phyloP scores from a whole-genome alignment of 352 stramenopile genomes.

The Phytopythium sindhum region DNA sequence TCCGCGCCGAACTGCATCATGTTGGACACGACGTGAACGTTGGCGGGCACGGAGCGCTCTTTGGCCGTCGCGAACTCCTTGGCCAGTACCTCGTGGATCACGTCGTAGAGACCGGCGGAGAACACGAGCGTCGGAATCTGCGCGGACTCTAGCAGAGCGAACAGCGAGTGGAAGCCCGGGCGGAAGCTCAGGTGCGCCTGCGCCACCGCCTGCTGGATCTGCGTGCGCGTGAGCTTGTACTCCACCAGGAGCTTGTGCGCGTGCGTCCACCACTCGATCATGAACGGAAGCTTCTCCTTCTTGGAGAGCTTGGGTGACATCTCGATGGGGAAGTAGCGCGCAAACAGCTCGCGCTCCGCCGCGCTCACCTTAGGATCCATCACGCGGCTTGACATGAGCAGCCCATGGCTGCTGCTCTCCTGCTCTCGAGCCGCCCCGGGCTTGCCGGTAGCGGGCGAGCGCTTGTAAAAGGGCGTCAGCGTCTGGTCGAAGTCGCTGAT shows the following conservation, averaged over 20 bases:
- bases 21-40: constrained; percentile 75
- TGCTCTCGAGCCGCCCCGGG: constrained; percentile 4
- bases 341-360: constrained; percentile 46
- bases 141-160: constrained; percentile 27
- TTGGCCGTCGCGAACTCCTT: constrained; percentile 31
- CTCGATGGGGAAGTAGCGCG: constrained; percentile 66
- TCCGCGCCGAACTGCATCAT: constrained; percentile 66
- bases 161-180: constrained; percentile 42
- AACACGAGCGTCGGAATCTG: constrained; percentile 64
- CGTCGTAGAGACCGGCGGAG: constrained; percentile 53
- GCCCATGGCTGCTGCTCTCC: constrained; percentile 24
- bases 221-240: constrained; percentile 37
- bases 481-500: constrained; percentile 80
- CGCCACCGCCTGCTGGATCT: constrained; percentile 35
- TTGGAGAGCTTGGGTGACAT: constrained; percentile 47
- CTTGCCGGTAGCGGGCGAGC: constrained; percentile 2
- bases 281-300: constrained; percentile 65
- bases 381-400: constrained; percentile 22
- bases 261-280: constrained; percentile 60
- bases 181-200: constrained; percentile 38
- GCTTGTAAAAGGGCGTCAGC: constrained; percentile 50
- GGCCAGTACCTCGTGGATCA: constrained; percentile 46
- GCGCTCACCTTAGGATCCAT: constrained; percentile 20
- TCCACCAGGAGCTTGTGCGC: constrained; percentile 44
- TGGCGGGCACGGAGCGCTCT: constrained; percentile 27